A percentile compares a stretch with the other conserved stretches of the same genome.
These are phyloP conservation scores for Eudorina sp. DNA, from an alignment of 139 green algal species.

Conservation along the genomic window DNA sequence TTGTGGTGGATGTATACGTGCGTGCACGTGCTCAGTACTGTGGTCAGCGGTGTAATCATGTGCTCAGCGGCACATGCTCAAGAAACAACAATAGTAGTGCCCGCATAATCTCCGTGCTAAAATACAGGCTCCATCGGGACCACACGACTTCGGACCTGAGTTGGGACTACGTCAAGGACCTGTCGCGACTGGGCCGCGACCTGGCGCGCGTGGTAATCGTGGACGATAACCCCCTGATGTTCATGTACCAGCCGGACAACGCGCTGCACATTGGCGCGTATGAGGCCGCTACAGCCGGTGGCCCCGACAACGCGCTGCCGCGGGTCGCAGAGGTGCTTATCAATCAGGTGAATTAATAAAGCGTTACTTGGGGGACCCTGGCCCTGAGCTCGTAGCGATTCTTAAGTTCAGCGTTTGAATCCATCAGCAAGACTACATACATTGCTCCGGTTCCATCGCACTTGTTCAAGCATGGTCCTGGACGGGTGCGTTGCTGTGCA, in stretches of 20 bases:
- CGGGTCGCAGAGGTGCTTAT: slow-evolving; percentile 49
- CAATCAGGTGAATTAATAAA: slow-evolving; percentile 47
- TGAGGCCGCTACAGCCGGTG: slow-evolving; percentile 20
- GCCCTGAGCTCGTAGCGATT: no score
- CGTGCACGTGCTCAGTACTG: no score
- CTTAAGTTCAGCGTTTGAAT: no score
- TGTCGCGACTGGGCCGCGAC: slow-evolving; percentile 77
- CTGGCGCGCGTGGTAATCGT: slow-evolving; percentile 54
- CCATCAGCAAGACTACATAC: no score
- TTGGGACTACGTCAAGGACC: slow-evolving; percentile 85
- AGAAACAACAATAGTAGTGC: no score
- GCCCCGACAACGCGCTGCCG: slow-evolving; percentile 47
- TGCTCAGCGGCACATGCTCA: no score
- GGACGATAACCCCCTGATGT: slow-evolving; percentile 85
- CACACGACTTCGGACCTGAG: slow-evolving; percentile 46
- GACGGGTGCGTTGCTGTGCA: no score
- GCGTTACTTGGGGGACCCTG: no score
- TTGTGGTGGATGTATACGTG: no score
- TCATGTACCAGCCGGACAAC: slow-evolving; percentile 80
- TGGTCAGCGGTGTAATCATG: no score
- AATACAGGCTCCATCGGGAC: slow-evolving; percentile 54
- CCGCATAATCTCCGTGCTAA: not conserved
- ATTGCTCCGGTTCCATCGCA: no score
- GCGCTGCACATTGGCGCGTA: slow-evolving; percentile 79
- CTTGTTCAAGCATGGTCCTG: no score